Evolutionary conservation across 2,329 filamentous ascomycete genomes (phyloP), one percentile per base, ranked within the genome.

Genomic region (Aspergillus sp.): DNA sequence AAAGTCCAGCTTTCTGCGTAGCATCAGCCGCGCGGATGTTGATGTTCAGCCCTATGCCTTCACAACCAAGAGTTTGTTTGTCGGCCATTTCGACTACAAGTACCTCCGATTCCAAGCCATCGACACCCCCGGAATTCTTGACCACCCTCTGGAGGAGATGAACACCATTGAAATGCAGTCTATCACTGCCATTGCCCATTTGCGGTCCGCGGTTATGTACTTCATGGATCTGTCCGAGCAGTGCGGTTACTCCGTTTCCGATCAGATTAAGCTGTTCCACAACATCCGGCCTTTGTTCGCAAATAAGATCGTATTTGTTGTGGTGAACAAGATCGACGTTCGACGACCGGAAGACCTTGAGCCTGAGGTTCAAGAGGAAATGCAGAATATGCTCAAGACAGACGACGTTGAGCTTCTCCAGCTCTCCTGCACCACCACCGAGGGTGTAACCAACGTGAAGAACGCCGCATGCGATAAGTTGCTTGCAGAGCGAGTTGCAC

Each of bases 141-240:
- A 99, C 68, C 95, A 99, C 74, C 93, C 93, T 36, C 85, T 99
- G 8, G 95, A 98, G 78, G 95, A 98, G 80, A 99, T 98, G 95
- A 96, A 97, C 80, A 98, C 95, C 3, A 99, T 99, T 72, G 95
- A 99, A 78, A 98, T 98, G 91, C 95, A 98, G 81, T 90, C 90
- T 61, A 97, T 99, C 66, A 98, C 93, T 17, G 95, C 96, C 11
- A 96, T 99, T 79, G 95, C 95, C 51, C 96, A 99, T 81, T 82
- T 99, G 72, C 86, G 93, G 68, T 96, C 93, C 42, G 93, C 93
- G 56, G 96, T 99, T 63, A 82, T 98, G 59, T 98, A 98, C 78
- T 98, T 98, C 73, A 96, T 98, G 90, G 93, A 98, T 81, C 81
- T 97, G 60, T 96, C 90, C 20, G 93, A 97, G 81, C 91, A 96